A percentile compares a stretch with the other conserved stretches of the same genome.
Conservation (phyloP, 73 alveolate species). For the Paramecium octaurelia region DNA sequence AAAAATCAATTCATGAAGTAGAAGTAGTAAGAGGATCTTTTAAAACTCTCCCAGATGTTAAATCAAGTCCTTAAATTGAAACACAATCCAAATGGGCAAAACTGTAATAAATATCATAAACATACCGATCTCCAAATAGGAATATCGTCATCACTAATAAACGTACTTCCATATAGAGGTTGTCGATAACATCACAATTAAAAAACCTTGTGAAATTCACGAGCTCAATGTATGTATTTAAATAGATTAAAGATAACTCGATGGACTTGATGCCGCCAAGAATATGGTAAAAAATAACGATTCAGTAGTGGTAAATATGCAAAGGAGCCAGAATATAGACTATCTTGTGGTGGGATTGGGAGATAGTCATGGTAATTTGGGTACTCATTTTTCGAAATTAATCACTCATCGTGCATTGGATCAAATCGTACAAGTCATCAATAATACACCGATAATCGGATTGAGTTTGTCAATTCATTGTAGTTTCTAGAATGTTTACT, state of each 20-base stretch:
- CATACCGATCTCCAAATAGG: conserved; percentile 22
- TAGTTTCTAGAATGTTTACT: background rate
- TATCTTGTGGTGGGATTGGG: background rate
- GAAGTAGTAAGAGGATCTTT: background rate
- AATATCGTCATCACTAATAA: background rate
- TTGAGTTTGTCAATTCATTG: background rate
- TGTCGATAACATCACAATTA: background rate
- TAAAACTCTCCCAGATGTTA: background rate
- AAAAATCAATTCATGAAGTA: background rate
- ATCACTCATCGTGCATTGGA: background rate
- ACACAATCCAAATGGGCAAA: background rate
- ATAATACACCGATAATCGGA: background rate
- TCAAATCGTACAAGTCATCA: background rate
- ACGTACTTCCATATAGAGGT: background rate
- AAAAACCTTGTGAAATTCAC: background rate
- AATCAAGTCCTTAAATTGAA: background rate
- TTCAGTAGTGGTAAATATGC: background rate
- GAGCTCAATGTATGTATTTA: background rate
- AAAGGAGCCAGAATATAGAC: background rate
- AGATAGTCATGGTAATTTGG: background rate
- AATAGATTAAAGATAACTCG: background rate
- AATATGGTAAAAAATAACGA: background rate
- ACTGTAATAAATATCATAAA: background rate
- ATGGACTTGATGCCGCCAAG: background rate
- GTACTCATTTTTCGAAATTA: background rate